Conservation (phyloP, 2,329 filamentous ascomycete species). For the Exophiala phaeomuriformis region DNA sequence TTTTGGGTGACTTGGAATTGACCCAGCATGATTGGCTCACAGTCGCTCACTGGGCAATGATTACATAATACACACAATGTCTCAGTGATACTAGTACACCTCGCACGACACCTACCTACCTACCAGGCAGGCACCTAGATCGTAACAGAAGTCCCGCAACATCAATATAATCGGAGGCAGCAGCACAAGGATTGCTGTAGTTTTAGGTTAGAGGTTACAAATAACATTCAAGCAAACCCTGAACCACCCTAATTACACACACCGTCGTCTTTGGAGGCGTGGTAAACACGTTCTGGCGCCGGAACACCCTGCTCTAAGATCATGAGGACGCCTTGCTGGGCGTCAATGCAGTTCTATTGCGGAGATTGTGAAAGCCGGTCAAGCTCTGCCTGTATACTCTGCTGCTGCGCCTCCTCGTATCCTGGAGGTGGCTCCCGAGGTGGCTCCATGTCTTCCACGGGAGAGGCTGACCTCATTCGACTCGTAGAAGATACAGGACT, state of each 20-base stretch:
- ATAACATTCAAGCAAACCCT: too few species aligned
- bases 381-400: slow-evolving; percentile 66
- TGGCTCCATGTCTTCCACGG: slow-evolving; percentile 32
- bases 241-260: too few species aligned
- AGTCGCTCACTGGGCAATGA: background rate
- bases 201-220: too few species aligned
- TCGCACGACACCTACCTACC: too few species aligned
- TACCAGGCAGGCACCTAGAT: too few species aligned
- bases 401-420: slow-evolving; percentile 85
- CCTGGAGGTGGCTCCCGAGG: slow-evolving; percentile 75
- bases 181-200: too few species aligned
- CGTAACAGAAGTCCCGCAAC: too few species aligned
- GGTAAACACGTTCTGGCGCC: background rate
- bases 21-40: background rate
- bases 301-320: background rate
- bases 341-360: background rate
- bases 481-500: slow-evolving; percentile 1
- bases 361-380: slow-evolving; percentile 43
- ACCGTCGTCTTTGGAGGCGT: too few species aligned
- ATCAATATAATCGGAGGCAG: too few species aligned
- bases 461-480: slow-evolving; percentile 1
- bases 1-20: background rate
- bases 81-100: background rate
- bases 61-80: background rate
- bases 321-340: background rate